Evolutionary conservation across 768 basidiomycete genomes (phyloP).

Genomic region (Gymnopilus junonius): DNA sequence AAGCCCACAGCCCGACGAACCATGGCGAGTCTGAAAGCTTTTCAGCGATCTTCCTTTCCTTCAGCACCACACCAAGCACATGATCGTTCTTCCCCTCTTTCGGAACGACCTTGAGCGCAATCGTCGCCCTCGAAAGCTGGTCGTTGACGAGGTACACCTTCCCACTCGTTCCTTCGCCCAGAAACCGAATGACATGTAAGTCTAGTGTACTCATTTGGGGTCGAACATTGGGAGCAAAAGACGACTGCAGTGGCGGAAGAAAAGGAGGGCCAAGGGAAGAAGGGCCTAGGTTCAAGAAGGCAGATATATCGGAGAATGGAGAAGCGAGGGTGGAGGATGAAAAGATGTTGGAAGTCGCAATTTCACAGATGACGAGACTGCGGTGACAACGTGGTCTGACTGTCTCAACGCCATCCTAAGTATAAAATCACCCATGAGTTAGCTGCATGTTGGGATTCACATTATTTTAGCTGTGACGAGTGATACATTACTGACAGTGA

Average conservation of each 20-base stretch:
- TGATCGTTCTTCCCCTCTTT: constrained; percentile 21
- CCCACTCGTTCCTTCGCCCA: constrained; percentile 32
- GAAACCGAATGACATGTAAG: constrained; percentile 26
- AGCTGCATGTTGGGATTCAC: constrained; percentile 7
- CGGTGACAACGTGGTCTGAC: constrained; percentile 14
- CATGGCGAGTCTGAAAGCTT: constrained; percentile 26
- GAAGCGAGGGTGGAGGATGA: not conserved
- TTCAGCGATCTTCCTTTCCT: constrained; percentile 24
- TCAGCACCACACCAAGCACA: constrained; percentile 17
- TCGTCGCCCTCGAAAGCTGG: constrained; percentile 19
- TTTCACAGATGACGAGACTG: constrained; percentile 10
- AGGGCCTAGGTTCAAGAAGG: not conserved
- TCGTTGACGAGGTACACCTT: constrained; percentile 33
- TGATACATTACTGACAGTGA: constrained; percentile 4
- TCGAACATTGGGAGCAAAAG: not conserved
- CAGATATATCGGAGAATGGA: not conserved
- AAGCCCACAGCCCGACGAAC: constrained; percentile 25
- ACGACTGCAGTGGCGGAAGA: not conserved
- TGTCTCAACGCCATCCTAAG: constrained; percentile 5
- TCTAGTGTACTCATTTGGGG: constrained; percentile 16
- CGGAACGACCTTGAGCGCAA: constrained; percentile 36
- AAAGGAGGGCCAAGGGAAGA: not conserved
- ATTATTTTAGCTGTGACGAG: not conserved
- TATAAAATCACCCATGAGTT: constrained; percentile 11
- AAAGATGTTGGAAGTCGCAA: constrained; percentile 2